Evolutionary conservation across 2,329 filamentous ascomycete species (phyloP).

Genomic region (Talaromyces sp.): DNA sequence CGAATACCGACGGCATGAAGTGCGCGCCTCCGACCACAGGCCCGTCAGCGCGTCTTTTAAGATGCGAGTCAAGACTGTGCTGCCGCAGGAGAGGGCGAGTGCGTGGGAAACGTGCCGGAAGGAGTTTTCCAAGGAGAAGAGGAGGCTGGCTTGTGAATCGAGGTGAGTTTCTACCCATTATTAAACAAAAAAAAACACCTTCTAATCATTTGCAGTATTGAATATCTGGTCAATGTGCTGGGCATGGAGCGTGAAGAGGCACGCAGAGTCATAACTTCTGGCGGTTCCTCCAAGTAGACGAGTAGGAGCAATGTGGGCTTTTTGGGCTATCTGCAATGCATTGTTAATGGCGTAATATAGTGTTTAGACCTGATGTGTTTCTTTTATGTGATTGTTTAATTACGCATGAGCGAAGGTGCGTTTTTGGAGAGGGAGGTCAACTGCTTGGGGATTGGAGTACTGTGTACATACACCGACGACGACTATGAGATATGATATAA

Average conservation of each 20-base stretch:
- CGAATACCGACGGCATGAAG: slow-evolving; percentile 84
- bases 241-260: slow-evolving; percentile 53
- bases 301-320: no score
- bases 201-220: slow-evolving; percentile 55
- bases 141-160: slow-evolving; percentile 62
- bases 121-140: slow-evolving; percentile 67
- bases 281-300: slow-evolving; percentile 11
- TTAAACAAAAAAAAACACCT: no score
- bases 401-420: background rate
- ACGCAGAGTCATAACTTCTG: slow-evolving; percentile 35
- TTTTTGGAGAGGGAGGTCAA: background rate
- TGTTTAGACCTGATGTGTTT: background rate
- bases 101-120: slow-evolving; percentile 70
- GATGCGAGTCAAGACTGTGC: slow-evolving; percentile 77
- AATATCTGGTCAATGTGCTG: slow-evolving; percentile 60
- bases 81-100: slow-evolving; percentile 57
- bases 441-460: background rate
- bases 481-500: background rate
- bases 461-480: background rate
- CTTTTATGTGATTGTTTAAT: background rate
- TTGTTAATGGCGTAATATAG: background rate
- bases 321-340: background rate
- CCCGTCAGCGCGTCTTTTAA: slow-evolving; percentile 84
- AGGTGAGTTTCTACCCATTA: slow-evolving; percentile 57
- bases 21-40: slow-evolving; percentile 84